These are phyloP conservation scores for Hypoxylon fuscum DNA, from an alignment of 495 filamentous ascomycete genomes.

Conservation along the genomic window DNA sequence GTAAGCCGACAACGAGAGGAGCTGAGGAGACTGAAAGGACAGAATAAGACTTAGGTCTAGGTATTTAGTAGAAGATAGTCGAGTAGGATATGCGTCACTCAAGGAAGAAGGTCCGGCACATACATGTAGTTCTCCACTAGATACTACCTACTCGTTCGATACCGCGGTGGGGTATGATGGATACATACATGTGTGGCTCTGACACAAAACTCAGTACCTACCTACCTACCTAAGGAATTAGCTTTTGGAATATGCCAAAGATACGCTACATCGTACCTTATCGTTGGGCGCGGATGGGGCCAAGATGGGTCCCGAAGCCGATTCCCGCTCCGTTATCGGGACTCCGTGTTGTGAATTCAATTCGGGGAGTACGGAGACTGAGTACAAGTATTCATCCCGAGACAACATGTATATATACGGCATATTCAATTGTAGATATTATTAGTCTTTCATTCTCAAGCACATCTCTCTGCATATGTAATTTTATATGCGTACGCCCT, in stretches of 20 bases:
- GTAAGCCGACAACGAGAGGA: too few relatives aligned
- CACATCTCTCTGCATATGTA: slow-evolving; percentile 12
- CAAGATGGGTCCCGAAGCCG: slow-evolving; percentile 10
- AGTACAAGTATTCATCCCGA: not conserved
- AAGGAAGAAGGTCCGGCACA: too few relatives aligned
- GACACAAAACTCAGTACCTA: not conserved
- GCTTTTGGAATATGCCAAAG: too few relatives aligned
- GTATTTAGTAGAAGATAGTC: slow-evolving; percentile 4
- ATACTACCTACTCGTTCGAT: slow-evolving; percentile 1
- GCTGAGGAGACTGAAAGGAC: too few relatives aligned
- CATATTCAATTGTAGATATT: slow-evolving; percentile 15
- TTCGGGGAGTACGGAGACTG: slow-evolving; percentile 20
- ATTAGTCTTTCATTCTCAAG: slow-evolving; percentile 33
- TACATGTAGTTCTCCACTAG: too few relatives aligned
- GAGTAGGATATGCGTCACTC: not conserved
- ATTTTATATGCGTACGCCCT: slow-evolving; percentile 36
- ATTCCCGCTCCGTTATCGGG: slow-evolving; percentile 38
- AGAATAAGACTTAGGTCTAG: too few relatives aligned
- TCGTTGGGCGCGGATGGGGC: slow-evolving; percentile 15
- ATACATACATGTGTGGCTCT: slow-evolving; percentile 5
- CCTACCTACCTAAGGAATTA: too few relatives aligned
- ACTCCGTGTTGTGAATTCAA: slow-evolving; percentile 15
- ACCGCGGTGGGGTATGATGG: slow-evolving; percentile 15
- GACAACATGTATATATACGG: slow-evolving; percentile 4
- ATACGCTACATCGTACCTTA: too few relatives aligned